Conservation (phyloP, 2,329 filamentous ascomycete species). For the Xylariaceae sp. region DNA sequence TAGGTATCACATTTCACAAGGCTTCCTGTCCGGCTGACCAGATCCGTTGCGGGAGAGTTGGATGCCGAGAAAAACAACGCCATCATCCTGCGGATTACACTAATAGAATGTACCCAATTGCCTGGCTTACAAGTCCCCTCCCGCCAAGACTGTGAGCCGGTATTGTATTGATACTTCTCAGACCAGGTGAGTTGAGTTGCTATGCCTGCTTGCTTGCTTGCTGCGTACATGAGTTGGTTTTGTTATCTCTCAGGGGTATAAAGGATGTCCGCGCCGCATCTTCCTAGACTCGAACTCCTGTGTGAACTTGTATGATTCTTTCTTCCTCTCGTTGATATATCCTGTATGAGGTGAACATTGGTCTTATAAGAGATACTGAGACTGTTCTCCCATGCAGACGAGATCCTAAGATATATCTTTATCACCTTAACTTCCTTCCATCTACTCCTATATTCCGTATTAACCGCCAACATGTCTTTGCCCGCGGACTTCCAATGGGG, state of each 20-base stretch:
- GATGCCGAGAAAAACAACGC: slow-evolving; percentile 8
- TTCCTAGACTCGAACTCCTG: slow-evolving; percentile 1
- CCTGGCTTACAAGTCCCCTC: not conserved
- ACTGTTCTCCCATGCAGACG: slow-evolving; percentile 28
- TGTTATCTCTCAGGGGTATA: slow-evolving; percentile 11
- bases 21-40: slow-evolving; percentile 44
- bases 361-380: not conserved
- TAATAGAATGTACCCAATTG: slow-evolving; percentile 1
- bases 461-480: slow-evolving; percentile 46
- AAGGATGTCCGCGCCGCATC: slow-evolving; percentile 7
- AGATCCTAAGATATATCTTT: slow-evolving; percentile 6
- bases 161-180: not conserved
- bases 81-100: slow-evolving; percentile 18
- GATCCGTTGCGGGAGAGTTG: slow-evolving; percentile 46
- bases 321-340: not conserved
- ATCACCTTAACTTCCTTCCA: slow-evolving; percentile 16
- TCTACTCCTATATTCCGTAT: slow-evolving; percentile 17
- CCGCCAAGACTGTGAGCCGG: not conserved
- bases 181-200: not conserved
- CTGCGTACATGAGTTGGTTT: not conserved
- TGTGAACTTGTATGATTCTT: not conserved
- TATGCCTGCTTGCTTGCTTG: no score
- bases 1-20: slow-evolving; percentile 24
- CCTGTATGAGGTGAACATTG: not conserved
- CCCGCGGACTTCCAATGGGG: slow-evolving; percentile 72